Conservation (phyloP, 257 asterid genomes). For the Thymus mandschuricus region DNA sequence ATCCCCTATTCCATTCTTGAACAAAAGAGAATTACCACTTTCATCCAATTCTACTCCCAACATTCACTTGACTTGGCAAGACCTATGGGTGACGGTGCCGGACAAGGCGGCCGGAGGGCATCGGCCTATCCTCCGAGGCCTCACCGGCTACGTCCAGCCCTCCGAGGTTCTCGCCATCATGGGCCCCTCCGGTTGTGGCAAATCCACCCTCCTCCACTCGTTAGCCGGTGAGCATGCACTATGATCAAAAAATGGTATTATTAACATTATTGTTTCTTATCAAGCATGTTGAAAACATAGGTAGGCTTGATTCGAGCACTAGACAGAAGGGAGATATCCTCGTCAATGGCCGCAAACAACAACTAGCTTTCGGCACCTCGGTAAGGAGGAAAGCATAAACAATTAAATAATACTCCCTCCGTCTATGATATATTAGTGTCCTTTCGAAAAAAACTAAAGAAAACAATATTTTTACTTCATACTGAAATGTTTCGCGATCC, state of each 20-base stretch:
- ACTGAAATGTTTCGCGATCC: background rate
- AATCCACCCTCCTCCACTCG: slow-evolving; percentile 47
- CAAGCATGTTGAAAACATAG: slow-evolving; percentile 26
- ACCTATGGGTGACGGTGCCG: slow-evolving; percentile 51
- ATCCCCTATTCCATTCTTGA: slow-evolving; percentile 33
- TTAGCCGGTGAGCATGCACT: slow-evolving; percentile 41
- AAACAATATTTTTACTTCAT: background rate
- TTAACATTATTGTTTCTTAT: background rate
- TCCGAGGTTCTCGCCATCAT: slow-evolving; percentile 44
- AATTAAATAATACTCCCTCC: no score
- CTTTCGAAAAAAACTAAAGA: no score
- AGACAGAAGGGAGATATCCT: slow-evolving; percentile 51
- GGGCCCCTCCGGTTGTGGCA: slow-evolving; percentile 53
- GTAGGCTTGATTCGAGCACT: slow-evolving; percentile 50
- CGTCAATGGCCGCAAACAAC: slow-evolving; percentile 51
- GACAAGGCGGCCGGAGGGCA: slow-evolving; percentile 31
- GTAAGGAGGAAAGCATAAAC: slow-evolving; percentile 25
- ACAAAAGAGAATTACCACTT: background rate
- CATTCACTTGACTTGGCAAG: slow-evolving; percentile 56
- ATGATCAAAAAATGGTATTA: no score
- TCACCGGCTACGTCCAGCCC: slow-evolving; percentile 44
- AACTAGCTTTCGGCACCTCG: slow-evolving; percentile 52
- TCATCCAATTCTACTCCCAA: background rate
- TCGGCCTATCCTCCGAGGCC: slow-evolving; percentile 39
- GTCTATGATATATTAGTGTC: no score